phyloP scores from a whole-genome alignment of 495 filamentous ascomycete genomes.

The Penicillium paradoxum region DNA sequence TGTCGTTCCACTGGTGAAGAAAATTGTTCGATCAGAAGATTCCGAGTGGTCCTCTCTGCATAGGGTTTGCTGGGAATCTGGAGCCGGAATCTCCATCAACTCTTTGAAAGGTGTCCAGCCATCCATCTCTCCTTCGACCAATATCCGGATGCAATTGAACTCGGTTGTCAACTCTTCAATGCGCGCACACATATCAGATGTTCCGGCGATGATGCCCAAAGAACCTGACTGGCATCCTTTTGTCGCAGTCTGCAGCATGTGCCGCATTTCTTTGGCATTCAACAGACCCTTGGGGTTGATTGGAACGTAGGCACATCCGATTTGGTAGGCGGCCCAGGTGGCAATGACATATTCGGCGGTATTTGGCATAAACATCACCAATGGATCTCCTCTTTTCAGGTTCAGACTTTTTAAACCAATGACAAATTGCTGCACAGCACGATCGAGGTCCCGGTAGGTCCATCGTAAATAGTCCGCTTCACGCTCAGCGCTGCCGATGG shows the following conservation, averaged over 20 bases:
- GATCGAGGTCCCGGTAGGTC: constrained; percentile 12
- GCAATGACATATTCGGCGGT: constrained; percentile 18
- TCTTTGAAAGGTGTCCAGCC: constrained; percentile 12
- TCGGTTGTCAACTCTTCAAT: constrained; percentile 8
- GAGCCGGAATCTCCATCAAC: constrained; percentile 1
- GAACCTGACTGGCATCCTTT: neutral
- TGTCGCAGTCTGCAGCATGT: constrained; percentile 16
- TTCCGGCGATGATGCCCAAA: constrained; percentile 8
- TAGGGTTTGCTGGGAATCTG: no score
- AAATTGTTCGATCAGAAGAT: constrained; percentile 9
- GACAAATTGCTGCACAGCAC: constrained; percentile 6
- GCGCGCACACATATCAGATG: neutral
- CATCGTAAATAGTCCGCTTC: constrained; percentile 11
- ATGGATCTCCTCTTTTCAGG: constrained; percentile 3
- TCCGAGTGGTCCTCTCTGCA: neutral
- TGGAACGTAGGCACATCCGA: constrained; percentile 17
- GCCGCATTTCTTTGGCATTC: constrained; percentile 8
- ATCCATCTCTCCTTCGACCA: constrained; percentile 8
- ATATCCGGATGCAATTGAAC: constrained; percentile 7
- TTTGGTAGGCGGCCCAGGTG: constrained; percentile 15
- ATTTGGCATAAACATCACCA: constrained; percentile 13
- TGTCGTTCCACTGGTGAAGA: constrained; percentile 44
- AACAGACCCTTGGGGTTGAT: constrained; percentile 12
- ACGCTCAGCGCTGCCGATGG: neutral
- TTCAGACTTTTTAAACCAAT: constrained; percentile 2